Evolutionary conservation across 352 stramenopile genomes (phyloP).

Genomic region (Globisporangium apiculatum): DNA sequence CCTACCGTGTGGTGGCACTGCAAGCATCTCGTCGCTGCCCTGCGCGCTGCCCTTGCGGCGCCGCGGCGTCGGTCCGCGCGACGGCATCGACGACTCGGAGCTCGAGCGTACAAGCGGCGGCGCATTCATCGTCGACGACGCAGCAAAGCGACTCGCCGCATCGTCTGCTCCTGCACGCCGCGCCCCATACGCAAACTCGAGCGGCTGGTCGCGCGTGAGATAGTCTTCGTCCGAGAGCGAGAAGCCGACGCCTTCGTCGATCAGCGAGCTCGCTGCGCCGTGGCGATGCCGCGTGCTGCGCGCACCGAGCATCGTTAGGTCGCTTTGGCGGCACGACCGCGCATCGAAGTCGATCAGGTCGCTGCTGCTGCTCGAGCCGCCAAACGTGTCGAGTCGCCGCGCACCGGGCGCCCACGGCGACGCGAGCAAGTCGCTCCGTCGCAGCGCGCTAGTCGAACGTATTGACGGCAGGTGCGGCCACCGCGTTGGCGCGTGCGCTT

Average conservation of each 20-base stretch:
- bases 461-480: constrained; percentile 29
- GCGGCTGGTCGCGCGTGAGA: constrained; percentile 42
- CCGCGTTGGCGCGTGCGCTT: constrained; percentile 7
- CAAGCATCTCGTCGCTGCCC: constrained; percentile 6
- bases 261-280: constrained; percentile 17
- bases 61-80: constrained; percentile 7
- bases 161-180: constrained; percentile 7
- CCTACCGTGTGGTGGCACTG: no score
- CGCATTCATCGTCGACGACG: not conserved
- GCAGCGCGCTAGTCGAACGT: constrained; percentile 11
- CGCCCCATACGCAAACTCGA: constrained; percentile 18
- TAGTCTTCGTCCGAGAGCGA: constrained; percentile 71
- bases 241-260: constrained; percentile 31
- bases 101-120: constrained; percentile 13
- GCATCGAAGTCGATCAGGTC: constrained; percentile 23
- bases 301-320: constrained; percentile 13
- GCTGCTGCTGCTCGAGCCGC: constrained; percentile 1
- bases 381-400: constrained; percentile 3
- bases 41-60: constrained; percentile 7
- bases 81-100: constrained; percentile 14
- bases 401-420: constrained; percentile 29
- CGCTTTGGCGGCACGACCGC: constrained; percentile 16
- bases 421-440: constrained; percentile 34
- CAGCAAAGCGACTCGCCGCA: not conserved
- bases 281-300: constrained; percentile 29